Conservation (phyloP, 1,139 yeast genomes). For the Scheffersomyces illinoinensis region DNA sequence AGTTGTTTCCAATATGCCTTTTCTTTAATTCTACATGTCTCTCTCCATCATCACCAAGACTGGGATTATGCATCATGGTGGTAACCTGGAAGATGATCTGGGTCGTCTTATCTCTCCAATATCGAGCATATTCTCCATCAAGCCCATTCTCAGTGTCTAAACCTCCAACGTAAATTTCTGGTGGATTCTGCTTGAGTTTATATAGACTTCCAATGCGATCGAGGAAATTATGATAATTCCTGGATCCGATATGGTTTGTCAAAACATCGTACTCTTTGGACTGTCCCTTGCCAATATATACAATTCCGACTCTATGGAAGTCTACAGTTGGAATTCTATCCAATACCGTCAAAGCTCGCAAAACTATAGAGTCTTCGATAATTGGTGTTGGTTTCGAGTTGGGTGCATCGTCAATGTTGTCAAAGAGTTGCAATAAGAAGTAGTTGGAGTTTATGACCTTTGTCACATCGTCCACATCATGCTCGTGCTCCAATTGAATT, state of each 20-base stretch:
- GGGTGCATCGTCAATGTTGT: conserved; percentile 20
- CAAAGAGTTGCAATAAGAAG: conserved; percentile 33
- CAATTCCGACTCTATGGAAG: conserved; percentile 75
- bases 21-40: conserved; percentile 57
- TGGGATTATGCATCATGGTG: conserved; percentile 60
- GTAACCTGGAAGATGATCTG: conserved; percentile 79
- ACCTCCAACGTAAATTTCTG: conserved; percentile 73
- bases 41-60: conserved; percentile 39
- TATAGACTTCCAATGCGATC: conserved; percentile 59
- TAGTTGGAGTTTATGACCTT: conserved; percentile 25
- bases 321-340: conserved; percentile 81
- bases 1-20: conserved; percentile 83
- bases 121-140: conserved; percentile 77
- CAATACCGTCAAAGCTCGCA: conserved; percentile 62
- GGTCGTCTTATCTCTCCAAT: conserved; percentile 70
- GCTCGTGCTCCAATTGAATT: conserved; percentile 37
- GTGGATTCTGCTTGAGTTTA: conserved; percentile 50
- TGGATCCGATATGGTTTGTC: conserved; percentile 65
- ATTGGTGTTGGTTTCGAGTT: conserved; percentile 37
- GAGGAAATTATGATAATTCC: conserved; percentile 59
- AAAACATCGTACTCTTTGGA: conserved; percentile 62
- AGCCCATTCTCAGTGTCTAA: conserved; percentile 65
- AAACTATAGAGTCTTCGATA: conserved; percentile 48
- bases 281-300: conserved; percentile 75
- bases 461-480: neutral